Conservation (phyloP, 176 grass and related monocot genomes). For the Calamus simplicifolius region DNA sequence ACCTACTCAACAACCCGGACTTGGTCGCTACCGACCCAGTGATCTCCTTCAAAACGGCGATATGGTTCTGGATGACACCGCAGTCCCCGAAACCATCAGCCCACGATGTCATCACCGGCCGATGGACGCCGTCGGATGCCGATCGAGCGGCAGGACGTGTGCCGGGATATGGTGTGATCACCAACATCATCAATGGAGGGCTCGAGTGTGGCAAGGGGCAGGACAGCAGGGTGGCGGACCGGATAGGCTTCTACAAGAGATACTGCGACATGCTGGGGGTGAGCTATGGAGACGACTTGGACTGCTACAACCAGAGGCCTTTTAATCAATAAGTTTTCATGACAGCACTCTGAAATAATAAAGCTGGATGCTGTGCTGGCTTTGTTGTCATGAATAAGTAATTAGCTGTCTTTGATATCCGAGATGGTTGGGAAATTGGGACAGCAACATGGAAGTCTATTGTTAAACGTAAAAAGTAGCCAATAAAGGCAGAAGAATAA, state of each 20-base stretch:
- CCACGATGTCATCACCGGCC: background rate
- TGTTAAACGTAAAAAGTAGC: too few species aligned
- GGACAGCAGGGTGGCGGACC: background rate
- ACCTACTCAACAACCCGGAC: background rate
- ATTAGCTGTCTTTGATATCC: too few species aligned
- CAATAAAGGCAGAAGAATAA: too few species aligned
- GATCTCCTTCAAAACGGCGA: background rate
- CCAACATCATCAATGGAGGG: background rate
- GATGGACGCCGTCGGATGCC: background rate
- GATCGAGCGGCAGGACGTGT: background rate
- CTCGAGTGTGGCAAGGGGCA: background rate
- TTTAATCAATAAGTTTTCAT: background rate
- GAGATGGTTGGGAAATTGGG: too few species aligned
- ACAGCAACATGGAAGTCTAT: too few species aligned
- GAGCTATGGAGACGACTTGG: background rate
- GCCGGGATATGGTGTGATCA: background rate
- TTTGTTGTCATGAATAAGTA: too few species aligned
- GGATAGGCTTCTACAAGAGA: background rate
- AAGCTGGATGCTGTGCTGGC: too few species aligned
- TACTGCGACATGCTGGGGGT: background rate
- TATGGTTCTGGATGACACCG: background rate
- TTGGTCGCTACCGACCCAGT: background rate
- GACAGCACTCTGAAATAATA: too few species aligned
- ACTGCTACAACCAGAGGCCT: background rate
- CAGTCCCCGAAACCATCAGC: background rate